Evolutionary conservation across 495 filamentous ascomycete species (phyloP).

Genomic region (Hypoxylon intermedium): DNA sequence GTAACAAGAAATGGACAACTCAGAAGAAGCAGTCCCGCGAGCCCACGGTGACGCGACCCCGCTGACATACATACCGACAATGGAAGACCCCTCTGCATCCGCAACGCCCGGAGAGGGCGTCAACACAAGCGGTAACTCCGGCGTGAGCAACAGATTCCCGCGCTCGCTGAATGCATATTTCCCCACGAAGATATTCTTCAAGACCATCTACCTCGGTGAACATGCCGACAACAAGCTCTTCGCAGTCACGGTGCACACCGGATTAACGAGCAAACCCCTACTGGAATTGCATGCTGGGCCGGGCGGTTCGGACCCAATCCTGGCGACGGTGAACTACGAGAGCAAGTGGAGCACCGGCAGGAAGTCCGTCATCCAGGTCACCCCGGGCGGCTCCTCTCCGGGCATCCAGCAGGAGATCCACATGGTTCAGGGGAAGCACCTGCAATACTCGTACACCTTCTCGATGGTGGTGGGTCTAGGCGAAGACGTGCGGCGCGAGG

Average conservation of each 20-base stretch:
- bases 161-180: constrained; percentile 37
- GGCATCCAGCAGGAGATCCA: background rate
- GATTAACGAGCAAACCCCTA: constrained; percentile 24
- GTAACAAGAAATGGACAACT: constrained; percentile 12
- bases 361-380: constrained; percentile 18
- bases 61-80: constrained; percentile 12
- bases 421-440: constrained; percentile 7
- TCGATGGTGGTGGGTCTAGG: constrained; percentile 31
- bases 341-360: constrained; percentile 19
- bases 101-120: background rate
- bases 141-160: constrained; percentile 28
- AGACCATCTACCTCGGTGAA: constrained; percentile 29
- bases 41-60: background rate
- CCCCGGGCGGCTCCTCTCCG: background rate
- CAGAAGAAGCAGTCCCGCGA: constrained; percentile 8
- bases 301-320: constrained; percentile 23
- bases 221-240: constrained; percentile 32
- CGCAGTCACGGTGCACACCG: constrained; percentile 22
- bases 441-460: constrained; percentile 15
- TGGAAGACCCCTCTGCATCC: background rate
- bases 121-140: background rate
- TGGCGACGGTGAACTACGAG: constrained; percentile 28
- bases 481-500: constrained; percentile 31
- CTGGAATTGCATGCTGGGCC: constrained; percentile 36
- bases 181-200: constrained; percentile 6